Conservation (phyloP, 805 yeast genomes). For the Wickerhamiella spandovensis region DNA sequence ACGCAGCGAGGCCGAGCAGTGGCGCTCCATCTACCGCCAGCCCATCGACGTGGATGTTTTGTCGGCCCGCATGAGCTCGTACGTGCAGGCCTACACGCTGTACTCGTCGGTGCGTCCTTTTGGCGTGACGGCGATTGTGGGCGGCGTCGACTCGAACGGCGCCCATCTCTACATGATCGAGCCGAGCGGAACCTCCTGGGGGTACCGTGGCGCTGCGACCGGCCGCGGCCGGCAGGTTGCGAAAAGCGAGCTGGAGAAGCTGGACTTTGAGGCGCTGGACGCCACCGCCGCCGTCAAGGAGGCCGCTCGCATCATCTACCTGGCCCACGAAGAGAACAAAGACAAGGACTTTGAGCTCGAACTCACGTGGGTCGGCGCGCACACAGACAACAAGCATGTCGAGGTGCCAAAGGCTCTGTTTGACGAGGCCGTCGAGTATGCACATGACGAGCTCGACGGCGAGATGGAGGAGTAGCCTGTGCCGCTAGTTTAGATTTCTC, state of each 20-base stretch:
- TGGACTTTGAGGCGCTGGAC: slow-evolving; percentile 54
- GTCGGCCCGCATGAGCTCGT: slow-evolving; percentile 76
- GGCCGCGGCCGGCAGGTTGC: slow-evolving; percentile 99
- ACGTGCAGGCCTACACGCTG: slow-evolving; percentile 89
- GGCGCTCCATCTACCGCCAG: slow-evolving; percentile 62
- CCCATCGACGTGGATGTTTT: slow-evolving; percentile 70
- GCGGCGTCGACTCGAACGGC: slow-evolving; percentile 78
- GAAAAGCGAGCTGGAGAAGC: slow-evolving; percentile 86
- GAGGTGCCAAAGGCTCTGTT: slow-evolving; percentile 68
- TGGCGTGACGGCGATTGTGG: slow-evolving; percentile 84
- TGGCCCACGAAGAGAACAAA: slow-evolving; percentile 95
- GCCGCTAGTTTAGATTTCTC: too few species aligned
- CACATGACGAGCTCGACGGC: slow-evolving; percentile 73
- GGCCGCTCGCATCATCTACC: slow-evolving; percentile 85
- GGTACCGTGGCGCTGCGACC: slow-evolving; percentile 91
- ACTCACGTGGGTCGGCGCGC: slow-evolving; percentile 77
- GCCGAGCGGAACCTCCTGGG: slow-evolving; percentile 97
- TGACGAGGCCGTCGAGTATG: slow-evolving; percentile 70
- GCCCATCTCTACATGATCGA: slow-evolving; percentile 92
- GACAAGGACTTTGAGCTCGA: slow-evolving; percentile 96
- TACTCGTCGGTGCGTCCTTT: slow-evolving; percentile 97
- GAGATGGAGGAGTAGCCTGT: slow-evolving; percentile 40
- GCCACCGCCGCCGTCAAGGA: slow-evolving; percentile 78
- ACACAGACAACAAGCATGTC: slow-evolving; percentile 69
- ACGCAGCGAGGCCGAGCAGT: slow-evolving; percentile 76